Evolutionary conservation across 1,284 basidiomycete species (phyloP), one percentile per base, ranked within the genome.

Genomic region (Phlebopus sp.): DNA sequence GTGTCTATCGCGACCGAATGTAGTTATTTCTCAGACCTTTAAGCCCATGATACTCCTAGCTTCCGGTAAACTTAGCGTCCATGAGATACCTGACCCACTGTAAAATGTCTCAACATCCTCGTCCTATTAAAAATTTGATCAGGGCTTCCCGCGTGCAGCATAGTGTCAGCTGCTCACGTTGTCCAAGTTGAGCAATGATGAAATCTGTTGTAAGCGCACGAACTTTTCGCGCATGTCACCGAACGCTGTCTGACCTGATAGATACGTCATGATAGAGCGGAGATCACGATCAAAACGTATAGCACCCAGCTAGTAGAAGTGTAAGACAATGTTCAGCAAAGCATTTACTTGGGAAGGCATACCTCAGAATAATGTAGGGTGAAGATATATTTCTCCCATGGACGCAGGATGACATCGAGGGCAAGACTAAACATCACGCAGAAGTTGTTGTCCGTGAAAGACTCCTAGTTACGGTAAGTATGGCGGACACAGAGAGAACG

Each of bases 241-340:
- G 64, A 92, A 92, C 1, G 81, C 77, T 4, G 90, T 91, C 63
- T 97, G 94, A 1, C 84, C 81, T 0, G 89, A 85, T 14, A 99
- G 78, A 67, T 90, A 93, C 2, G 83, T 79, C 11, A 83, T 84
- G 51, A 98, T 79, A 2, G 89, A 81, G 30, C 97, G 80, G 34
- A 99, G 71, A 65, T 99, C 97, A 25, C 90, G 84, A 62, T 99
- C 97, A 64, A 97, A 97, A 13, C 93, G 88, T 51, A 99, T 87
- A 2, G 95, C 95, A n/a, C 97, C 97, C 44, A 98, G 80, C 90
- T 97, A 55, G 32, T 15, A 37, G 42, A 45, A 11, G 19, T 5
- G n/a, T 66, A 55, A 49, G 5, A 11, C 31, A 17, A 55, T 42
- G 19, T 17, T 38, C 11, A 17, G 29, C 34, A 45, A 9, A 5